phyloP scores from a whole-genome alignment of 148 eudicot species.

The Silene latifolia region DNA sequence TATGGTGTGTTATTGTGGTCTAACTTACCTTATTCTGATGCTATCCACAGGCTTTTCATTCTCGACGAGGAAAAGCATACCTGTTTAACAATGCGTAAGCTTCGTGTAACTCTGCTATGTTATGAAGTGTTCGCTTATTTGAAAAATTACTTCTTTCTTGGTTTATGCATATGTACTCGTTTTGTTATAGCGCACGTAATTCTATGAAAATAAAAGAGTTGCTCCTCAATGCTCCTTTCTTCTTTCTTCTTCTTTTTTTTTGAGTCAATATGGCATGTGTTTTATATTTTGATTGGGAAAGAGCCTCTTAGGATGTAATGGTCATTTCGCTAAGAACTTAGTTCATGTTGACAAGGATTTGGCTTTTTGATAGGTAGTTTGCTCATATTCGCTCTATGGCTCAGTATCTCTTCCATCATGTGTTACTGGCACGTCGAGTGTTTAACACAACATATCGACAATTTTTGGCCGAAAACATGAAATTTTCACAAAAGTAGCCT shows the following conservation, averaged over 20 bases:
- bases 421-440: not conserved
- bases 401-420: not conserved
- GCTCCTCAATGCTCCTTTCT: not conserved
- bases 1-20: not conserved
- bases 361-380: not conserved
- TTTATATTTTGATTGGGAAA: not conserved
- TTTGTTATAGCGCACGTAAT: not conserved
- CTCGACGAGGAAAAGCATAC: conserved; percentile 86
- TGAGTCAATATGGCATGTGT: not conserved
- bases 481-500: not conserved
- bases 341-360: not conserved
- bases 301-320: not conserved
- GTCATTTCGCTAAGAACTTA: not conserved
- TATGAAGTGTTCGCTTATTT: not conserved
- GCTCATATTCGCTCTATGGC: not conserved
- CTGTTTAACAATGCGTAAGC: conserved; percentile 78
- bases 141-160: not conserved
- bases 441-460: not conserved
- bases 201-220: not conserved
- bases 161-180: not conserved
- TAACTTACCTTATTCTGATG: conserved; percentile 14
- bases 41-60: conserved; percentile 57
- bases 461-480: not conserved
- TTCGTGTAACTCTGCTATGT: conserved; percentile 13
- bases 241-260: not conserved